phyloP scores from a whole-genome alignment of 495 filamentous ascomycete genomes.

The Penicillium lagena region DNA sequence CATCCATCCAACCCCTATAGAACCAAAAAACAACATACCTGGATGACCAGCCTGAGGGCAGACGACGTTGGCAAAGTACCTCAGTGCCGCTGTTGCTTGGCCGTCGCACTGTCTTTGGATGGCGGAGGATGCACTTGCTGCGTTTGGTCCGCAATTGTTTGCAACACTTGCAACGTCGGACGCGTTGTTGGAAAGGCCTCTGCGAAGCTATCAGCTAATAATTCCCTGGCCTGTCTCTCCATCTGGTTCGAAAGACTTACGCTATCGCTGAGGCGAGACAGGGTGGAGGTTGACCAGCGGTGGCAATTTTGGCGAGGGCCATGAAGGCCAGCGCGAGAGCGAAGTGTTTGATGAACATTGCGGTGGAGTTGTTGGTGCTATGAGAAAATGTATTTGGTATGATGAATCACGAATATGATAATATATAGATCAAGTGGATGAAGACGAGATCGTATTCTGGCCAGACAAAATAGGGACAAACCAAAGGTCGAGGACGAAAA shows the following conservation, averaged over 20 bases:
- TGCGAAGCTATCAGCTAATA: conserved; percentile 10
- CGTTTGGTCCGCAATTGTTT: conserved; percentile 22
- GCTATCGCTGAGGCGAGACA: conserved; percentile 32
- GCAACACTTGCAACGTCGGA: conserved; percentile 23
- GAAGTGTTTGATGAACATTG: conserved; percentile 33
- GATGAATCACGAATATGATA: too few relatives aligned
- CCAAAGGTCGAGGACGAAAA: too few relatives aligned
- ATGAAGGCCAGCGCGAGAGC: conserved; percentile 25
- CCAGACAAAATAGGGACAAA: too few relatives aligned
- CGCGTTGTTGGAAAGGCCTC: conserved; percentile 3
- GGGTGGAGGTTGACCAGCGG: conserved; percentile 21
- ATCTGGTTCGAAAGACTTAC: conserved; percentile 13
- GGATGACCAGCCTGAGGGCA: conserved; percentile 30
- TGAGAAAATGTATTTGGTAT: too few relatives aligned
- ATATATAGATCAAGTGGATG: too few relatives aligned
- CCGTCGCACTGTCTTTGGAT: conserved; percentile 24
- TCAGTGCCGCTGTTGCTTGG: conserved; percentile 21
- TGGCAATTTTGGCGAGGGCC: conserved; percentile 29
- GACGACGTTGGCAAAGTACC: conserved; percentile 19
- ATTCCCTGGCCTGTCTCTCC: not conserved
- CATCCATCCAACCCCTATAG: not conserved
- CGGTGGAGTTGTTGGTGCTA: not conserved
- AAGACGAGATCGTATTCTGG: too few relatives aligned
- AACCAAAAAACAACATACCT: not conserved
- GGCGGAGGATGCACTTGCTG: conserved; percentile 20